A percentile compares a stretch with the other conserved stretches of the same genome.
Conservation (phyloP, 352 stramenopile genomes). For the Phytophthora idaei region DNA sequence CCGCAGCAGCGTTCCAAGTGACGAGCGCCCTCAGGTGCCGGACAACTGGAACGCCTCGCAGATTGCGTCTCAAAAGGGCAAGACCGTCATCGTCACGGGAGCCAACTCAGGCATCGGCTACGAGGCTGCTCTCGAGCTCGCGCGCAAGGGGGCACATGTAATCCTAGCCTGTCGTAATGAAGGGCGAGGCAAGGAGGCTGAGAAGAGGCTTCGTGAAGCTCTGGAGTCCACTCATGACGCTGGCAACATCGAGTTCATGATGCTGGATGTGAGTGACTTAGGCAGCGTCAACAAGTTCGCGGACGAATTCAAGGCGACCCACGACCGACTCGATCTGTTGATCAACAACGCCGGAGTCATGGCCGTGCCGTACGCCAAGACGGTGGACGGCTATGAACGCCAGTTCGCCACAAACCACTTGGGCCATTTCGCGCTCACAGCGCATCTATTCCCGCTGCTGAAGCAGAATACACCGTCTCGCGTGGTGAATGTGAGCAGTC, state of each 20-base stretch:
- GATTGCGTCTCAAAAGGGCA: slow-evolving; percentile 34
- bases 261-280: slow-evolving; percentile 53
- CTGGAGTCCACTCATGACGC: slow-evolving; percentile 11
- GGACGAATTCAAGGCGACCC: slow-evolving; percentile 33
- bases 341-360: slow-evolving; percentile 39
- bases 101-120: slow-evolving; percentile 32
- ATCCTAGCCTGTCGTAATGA: slow-evolving; percentile 45
- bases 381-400: slow-evolving; percentile 32
- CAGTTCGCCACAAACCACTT: slow-evolving; percentile 43
- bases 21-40: slow-evolving; percentile 18
- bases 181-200: slow-evolving; percentile 26
- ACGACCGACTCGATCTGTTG: slow-evolving; percentile 48
- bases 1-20: slow-evolving; percentile 1
- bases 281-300: slow-evolving; percentile 51
- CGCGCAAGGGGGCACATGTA: slow-evolving; percentile 30
- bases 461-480: slow-evolving; percentile 30
- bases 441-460: slow-evolving; percentile 47
- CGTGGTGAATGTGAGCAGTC: slow-evolving; percentile 42
- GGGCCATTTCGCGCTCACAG: slow-evolving; percentile 45
- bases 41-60: slow-evolving; percentile 23
- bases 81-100: slow-evolving; percentile 40
- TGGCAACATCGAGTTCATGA: slow-evolving; percentile 52
- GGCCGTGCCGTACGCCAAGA: slow-evolving; percentile 17
- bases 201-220: slow-evolving; percentile 21
- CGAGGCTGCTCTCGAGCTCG: slow-evolving; percentile 16